Evolutionary conservation across 805 yeast species (phyloP).

Genomic region (Isabelozyma rhagii): DNA sequence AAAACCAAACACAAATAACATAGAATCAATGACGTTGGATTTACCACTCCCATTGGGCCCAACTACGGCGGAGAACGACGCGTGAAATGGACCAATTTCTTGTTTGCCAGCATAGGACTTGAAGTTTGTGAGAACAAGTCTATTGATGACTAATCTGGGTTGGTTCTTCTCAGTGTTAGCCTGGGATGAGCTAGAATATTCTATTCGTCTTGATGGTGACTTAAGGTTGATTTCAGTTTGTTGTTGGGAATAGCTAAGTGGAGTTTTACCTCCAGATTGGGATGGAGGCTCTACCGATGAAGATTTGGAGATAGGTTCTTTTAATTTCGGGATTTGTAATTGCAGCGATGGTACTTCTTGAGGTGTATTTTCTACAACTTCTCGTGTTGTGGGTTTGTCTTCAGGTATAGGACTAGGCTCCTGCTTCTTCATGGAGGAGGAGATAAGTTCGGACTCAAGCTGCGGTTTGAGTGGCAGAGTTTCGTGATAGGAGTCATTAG

Average conservation of each 20-base stretch:
- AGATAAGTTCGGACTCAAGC: too few relatives aligned
- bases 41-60: slow-evolving; percentile 99
- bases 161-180: slow-evolving; percentile 17
- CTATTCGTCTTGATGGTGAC: slow-evolving; percentile 30
- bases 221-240: slow-evolving; percentile 18
- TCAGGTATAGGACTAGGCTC: background rate
- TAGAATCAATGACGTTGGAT: slow-evolving; percentile 94
- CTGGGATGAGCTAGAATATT: slow-evolving; percentile 4
- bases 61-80: slow-evolving; percentile 93
- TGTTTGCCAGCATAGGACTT: slow-evolving; percentile 95
- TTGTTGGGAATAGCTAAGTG: slow-evolving; percentile 27
- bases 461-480: background rate
- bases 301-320: background rate
- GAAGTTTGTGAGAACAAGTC: slow-evolving; percentile 76
- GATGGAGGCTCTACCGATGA: background rate
- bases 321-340: background rate
- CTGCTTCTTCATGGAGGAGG: background rate
- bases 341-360: background rate
- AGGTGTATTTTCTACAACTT: background rate
- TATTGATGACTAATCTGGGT: slow-evolving; percentile 71
- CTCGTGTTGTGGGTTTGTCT: background rate
- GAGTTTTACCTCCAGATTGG: background rate
- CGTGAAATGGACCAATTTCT: slow-evolving; percentile 89
- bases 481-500: slow-evolving; percentile 1
- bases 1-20: slow-evolving; percentile 95